Percentiles rank a stretch among this genome's conserved stretches.
Conservation (phyloP, 2,329 filamentous ascomycete genomes). For the Cryphonectria carpinicola region DNA sequence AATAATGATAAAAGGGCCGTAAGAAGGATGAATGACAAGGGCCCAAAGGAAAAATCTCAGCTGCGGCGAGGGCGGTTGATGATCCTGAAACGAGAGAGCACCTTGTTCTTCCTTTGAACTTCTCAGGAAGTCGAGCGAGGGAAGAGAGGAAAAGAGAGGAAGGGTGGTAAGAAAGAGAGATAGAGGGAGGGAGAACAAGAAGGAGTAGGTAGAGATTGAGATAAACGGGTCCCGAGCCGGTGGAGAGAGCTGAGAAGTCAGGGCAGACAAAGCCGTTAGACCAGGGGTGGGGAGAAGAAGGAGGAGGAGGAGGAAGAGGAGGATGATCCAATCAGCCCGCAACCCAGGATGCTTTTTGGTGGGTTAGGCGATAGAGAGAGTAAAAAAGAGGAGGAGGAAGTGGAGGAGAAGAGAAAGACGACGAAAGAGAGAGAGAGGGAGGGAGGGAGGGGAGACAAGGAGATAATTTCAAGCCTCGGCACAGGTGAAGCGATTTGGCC, state of each 20-base stretch:
- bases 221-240: background rate
- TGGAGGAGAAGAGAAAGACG: background rate
- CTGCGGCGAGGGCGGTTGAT: background rate
- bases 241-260: slow-evolving; percentile 14
- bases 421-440: too few species aligned
- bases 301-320: background rate
- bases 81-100: slow-evolving; percentile 10
- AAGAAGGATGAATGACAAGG: background rate
- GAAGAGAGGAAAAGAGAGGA: background rate
- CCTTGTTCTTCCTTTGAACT: background rate
- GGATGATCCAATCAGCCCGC: background rate
- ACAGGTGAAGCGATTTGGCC: background rate
- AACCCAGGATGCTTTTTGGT: background rate
- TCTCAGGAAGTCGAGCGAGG: background rate
- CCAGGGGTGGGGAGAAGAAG: background rate
- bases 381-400: background rate
- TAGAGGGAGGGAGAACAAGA: background rate
- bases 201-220: background rate
- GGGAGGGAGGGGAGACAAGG: background rate
- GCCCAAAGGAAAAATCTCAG: background rate
- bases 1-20: background rate
- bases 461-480: background rate
- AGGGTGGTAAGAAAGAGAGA: background rate
- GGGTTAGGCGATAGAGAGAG: slow-evolving; percentile 3
- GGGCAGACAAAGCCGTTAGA: slow-evolving; percentile 2